phyloP scores from a whole-genome alignment of 2,329 filamentous ascomycete genomes.

The Aureobasidium sp. region DNA sequence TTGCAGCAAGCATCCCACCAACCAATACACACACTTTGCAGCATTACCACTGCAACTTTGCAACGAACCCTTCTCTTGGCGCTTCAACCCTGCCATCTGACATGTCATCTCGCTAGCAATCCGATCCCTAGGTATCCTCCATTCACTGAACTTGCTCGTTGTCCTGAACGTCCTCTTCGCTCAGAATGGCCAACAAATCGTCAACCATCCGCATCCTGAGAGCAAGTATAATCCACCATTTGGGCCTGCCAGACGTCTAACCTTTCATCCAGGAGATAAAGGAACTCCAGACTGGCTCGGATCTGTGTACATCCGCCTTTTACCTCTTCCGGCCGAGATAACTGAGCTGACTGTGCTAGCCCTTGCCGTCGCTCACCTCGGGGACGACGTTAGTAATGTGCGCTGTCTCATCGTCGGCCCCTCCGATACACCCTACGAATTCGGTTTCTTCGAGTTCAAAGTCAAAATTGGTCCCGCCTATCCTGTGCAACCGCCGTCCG shows the following conservation, averaged over 20 bases:
- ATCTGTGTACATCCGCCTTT: constrained; percentile 59
- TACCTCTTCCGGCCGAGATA: not conserved
- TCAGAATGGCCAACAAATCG: constrained; percentile 71
- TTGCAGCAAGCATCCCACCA: not conserved
- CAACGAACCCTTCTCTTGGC: not conserved
- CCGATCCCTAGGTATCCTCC: not conserved
- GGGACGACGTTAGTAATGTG: constrained; percentile 81
- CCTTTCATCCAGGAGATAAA: constrained; percentile 60
- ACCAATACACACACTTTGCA: not conserved
- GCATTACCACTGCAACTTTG: not conserved
- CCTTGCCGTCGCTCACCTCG: constrained; percentile 77
- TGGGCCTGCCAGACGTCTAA: not conserved
- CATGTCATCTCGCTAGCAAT: not conserved
- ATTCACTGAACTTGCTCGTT: not conserved
- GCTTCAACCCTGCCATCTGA: constrained; percentile 7
- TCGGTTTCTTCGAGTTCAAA: constrained; percentile 86
- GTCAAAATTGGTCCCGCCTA: constrained; percentile 57
- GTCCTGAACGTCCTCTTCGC: not conserved
- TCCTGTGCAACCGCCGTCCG: constrained; percentile 55
- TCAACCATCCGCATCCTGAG: constrained; percentile 82
- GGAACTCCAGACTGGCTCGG: constrained; percentile 73
- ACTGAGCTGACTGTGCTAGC: constrained; percentile 41
- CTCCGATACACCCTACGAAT: constrained; percentile 91
- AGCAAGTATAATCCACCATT: constrained; percentile 40
- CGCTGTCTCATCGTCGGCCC: constrained; percentile 85